Conservation (phyloP, 257 asterid genomes). For the Gynochthodes officinalis region DNA sequence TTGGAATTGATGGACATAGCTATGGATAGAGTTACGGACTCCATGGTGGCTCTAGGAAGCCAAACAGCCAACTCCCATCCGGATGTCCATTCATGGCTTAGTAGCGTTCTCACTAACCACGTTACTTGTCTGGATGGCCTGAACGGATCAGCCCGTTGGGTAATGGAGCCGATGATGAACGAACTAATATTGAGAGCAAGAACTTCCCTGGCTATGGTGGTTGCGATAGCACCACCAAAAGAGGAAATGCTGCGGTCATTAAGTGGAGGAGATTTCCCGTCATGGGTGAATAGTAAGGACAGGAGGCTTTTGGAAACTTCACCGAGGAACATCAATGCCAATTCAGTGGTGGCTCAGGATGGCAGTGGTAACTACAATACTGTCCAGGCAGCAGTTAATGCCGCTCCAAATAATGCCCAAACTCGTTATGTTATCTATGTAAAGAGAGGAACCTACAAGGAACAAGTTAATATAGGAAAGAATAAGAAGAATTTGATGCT, state of each 20-base stretch:
- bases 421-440: slow-evolving; percentile 30
- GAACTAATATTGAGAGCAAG: slow-evolving; percentile 25
- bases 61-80: slow-evolving; percentile 5
- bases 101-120: slow-evolving; percentile 27
- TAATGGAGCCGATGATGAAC: slow-evolving; percentile 21
- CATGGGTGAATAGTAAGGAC: slow-evolving; percentile 21
- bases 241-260: background rate
- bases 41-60: slow-evolving; percentile 19
- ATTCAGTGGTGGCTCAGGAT: slow-evolving; percentile 36
- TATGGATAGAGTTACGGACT: slow-evolving; percentile 21
- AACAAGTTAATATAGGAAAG: slow-evolving; percentile 27
- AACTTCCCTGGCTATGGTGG: slow-evolving; percentile 27
- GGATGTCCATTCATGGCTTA: slow-evolving; percentile 28
- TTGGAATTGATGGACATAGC: slow-evolving; percentile 33
- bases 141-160: background rate
- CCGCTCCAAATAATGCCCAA: slow-evolving; percentile 28
- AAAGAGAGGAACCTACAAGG: slow-evolving; percentile 28
- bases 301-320: slow-evolving; percentile 24
- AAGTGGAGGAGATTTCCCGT: slow-evolving; percentile 17
- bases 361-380: slow-evolving; percentile 35
- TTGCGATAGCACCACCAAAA: slow-evolving; percentile 14
- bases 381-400: slow-evolving; percentile 16
- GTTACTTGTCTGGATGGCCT: slow-evolving; percentile 28
- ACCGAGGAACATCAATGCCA: slow-evolving; percentile 9
- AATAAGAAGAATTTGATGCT: slow-evolving; percentile 27